phyloP scores from a whole-genome alignment of 306 rosid species.

The Glycine tomentella region DNA sequence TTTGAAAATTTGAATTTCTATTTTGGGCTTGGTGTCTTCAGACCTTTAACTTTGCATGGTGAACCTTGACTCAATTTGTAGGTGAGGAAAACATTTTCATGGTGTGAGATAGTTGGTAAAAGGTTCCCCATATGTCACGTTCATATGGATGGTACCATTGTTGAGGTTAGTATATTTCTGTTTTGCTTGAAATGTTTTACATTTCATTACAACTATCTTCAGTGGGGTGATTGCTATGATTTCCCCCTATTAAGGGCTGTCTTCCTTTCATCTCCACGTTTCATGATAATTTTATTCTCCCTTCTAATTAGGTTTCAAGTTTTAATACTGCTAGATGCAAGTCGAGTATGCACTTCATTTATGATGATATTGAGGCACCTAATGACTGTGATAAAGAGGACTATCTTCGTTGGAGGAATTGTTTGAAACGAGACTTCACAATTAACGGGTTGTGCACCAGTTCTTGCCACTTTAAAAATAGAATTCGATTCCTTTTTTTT shows the following conservation, averaged over 20 bases:
- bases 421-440: conserved; percentile 85
- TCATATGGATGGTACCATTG: conserved; percentile 66
- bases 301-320: conserved; percentile 80
- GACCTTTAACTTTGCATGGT: conserved; percentile 42
- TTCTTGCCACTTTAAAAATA: conserved; percentile 47
- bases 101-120: conserved; percentile 90
- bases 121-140: conserved; percentile 94
- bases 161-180: conserved; percentile 68
- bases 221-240: not conserved
- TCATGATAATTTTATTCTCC: conserved; percentile 41
- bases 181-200: conserved; percentile 3
- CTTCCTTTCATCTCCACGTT: conserved; percentile 24
- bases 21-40: conserved; percentile 11
- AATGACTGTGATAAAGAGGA: conserved; percentile 68
- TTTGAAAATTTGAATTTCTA: conserved; percentile 30
- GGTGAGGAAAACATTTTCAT: conserved; percentile 80
- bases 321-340: conserved; percentile 61
- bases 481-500: conserved; percentile 2
- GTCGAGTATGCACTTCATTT: conserved; percentile 31
- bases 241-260: conserved; percentile 11
- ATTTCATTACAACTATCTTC: conserved; percentile 12
- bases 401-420: conserved; percentile 83
- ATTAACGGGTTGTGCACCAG: conserved; percentile 76
- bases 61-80: conserved; percentile 48
- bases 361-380: conserved; percentile 53